Conservation (phyloP, 2,329 filamentous ascomycete species). For the Venturia oleaginea region DNA sequence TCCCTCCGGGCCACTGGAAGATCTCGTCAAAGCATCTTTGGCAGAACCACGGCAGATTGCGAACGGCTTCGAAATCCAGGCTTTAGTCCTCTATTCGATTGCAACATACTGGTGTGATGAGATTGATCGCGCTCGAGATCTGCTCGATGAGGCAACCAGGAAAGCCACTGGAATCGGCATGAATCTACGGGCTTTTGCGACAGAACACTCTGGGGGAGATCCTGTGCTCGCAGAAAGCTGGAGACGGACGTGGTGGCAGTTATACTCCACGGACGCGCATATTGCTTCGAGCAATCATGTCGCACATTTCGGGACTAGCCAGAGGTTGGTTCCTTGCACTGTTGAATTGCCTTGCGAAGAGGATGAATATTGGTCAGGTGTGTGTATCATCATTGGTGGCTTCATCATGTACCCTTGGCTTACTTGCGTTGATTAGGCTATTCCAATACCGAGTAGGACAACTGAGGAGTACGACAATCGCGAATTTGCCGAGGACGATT, state of each 20-base stretch:
- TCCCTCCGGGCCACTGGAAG: conserved; percentile 37
- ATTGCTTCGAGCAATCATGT: conserved; percentile 69
- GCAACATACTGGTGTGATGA: conserved; percentile 63
- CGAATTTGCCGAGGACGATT: conserved; percentile 62
- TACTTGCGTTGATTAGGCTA: neutral
- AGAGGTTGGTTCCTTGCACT: conserved; percentile 38
- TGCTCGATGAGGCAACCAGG: conserved; percentile 60
- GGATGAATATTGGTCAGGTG: conserved; percentile 47
- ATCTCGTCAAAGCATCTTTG: conserved; percentile 26
- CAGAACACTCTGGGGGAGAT: conserved; percentile 53
- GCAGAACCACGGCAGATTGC: conserved; percentile 23
- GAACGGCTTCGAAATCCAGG: conserved; percentile 58
- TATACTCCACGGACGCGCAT: conserved; percentile 73
- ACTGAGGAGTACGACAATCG: conserved; percentile 68
- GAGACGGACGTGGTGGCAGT: conserved; percentile 84
- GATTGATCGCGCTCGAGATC: conserved; percentile 57
- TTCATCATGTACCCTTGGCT: neutral
- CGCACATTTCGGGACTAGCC: conserved; percentile 49
- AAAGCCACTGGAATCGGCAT: conserved; percentile 69
- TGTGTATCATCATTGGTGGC: conserved; percentile 20
- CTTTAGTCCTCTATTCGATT: conserved; percentile 66
- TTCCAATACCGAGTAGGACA: conserved; percentile 28
- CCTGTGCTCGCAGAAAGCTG: conserved; percentile 70
- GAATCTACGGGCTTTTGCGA: conserved; percentile 59
- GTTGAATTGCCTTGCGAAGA: conserved; percentile 77